These are phyloP conservation scores for Sanguinoderma infundibulare DNA, from an alignment of 1,284 basidiomycete genomes.

Conservation along the genomic window DNA sequence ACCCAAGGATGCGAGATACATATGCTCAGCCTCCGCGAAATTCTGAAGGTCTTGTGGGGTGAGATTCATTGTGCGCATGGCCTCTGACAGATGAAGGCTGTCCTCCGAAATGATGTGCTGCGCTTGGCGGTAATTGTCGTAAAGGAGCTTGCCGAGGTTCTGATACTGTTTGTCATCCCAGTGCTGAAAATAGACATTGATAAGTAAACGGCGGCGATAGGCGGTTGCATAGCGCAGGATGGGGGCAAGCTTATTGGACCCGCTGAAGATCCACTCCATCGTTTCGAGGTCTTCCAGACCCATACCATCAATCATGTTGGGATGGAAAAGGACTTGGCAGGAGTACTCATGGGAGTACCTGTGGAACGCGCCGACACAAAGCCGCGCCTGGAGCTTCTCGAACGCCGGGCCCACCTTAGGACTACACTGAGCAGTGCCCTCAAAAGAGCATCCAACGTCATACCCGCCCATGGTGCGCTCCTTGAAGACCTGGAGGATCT, in stretches of 20 bases:
- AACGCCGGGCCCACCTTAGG: constrained; percentile 32
- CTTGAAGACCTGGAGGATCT: constrained; percentile 28
- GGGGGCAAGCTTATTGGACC: constrained; percentile 34
- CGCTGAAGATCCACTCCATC: constrained; percentile 35
- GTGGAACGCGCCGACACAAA: constrained; percentile 37
- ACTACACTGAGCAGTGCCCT: constrained; percentile 31
- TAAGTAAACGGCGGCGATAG: constrained; percentile 32
- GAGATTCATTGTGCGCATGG: not conserved
- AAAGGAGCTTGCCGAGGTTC: constrained; percentile 29
- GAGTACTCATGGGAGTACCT: constrained; percentile 36
- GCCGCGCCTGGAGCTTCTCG: constrained; percentile 9
- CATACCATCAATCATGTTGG: constrained; percentile 27
- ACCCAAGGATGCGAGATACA: too few relatives aligned
- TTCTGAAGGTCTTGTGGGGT: too few relatives aligned
- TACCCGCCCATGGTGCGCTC: constrained; percentile 19
- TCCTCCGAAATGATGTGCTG: constrained; percentile 26
- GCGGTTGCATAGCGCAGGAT: constrained; percentile 33
- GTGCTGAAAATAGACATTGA: constrained; percentile 30
- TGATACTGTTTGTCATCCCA: constrained; percentile 37
- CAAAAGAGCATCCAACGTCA: constrained; percentile 41
- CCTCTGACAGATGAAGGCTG: not conserved
- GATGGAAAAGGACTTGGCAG: constrained; percentile 37
- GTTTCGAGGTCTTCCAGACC: constrained; percentile 39
- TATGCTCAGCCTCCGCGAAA: too few relatives aligned
- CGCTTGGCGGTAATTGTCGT: constrained; percentile 33